Evolutionary conservation across 345 rosid genomes (phyloP), one percentile per base, ranked within the genome.

Genomic region (Boechera stricta): DNA sequence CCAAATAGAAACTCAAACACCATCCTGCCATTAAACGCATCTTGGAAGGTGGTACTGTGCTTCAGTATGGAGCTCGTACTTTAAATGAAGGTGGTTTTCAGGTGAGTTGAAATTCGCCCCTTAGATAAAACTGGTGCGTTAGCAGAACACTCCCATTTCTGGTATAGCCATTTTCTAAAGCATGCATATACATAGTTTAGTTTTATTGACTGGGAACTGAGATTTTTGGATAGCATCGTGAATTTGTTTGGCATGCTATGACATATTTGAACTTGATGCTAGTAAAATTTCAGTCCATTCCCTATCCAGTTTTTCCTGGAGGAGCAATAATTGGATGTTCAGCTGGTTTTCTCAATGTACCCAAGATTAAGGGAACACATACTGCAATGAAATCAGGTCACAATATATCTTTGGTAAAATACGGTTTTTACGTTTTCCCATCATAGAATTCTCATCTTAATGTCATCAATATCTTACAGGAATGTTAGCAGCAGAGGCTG

Each of bases 351-450:
- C 67, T 94, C 58, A 94, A 94, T 77, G 98, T 94, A 52, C 98
- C 97, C 66, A 94, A 94, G 83, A 92, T 94, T 82, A 94, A 94
- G 85, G 98, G 98, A 67, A 90, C 97, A n/a, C 98, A 94, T 67
- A 92, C 98, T 16, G 97, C 98, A 58, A 92, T 94, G 97, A 94
- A 94, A 84, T 94, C 98, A 87, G 98, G 98, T 91, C 64, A 31
- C 51, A 35, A 0, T 38, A 26, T 13, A 48, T 59, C n/a, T 21
- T 59, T 26, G 64, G 21, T 13, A 36, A 24, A 2, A n/a, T 15
- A 31, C 33, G 5, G 12, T 32, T 31, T 48, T 71, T 32, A 13
- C 36, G 10, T 18, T 49, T 18, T 57, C 28, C 1, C 24, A 44
- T 72, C 32, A 39, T 66, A 12, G n/a, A 36, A 12, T 58, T 36